Conservation (phyloP, 78 protist genomes). For the slime mould (Dictyostelium discoideum) region dicty_2.7 NC_007088.5:2778001-2778500, state of each 20-base stretch:
- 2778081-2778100: slow-evolving; percentile 51
- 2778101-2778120: slow-evolving; percentile 58
- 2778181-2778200: slow-evolving; percentile 69
- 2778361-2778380: slow-evolving; percentile 46
- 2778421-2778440: slow-evolving; percentile 57
- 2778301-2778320: slow-evolving; percentile 80
- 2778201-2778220: slow-evolving; percentile 25
- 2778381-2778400: slow-evolving; percentile 12
- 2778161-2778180: slow-evolving; percentile 88
- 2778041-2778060: slow-evolving; percentile 31
- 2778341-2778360: neutral
- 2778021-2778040: slow-evolving; percentile 45
- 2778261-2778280: slow-evolving; percentile 45
- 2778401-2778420: slow-evolving; percentile 44
- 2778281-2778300: slow-evolving; percentile 74
- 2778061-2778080: slow-evolving; percentile 2
- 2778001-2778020: slow-evolving; percentile 21
- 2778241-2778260: neutral
- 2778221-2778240: slow-evolving; percentile 19
- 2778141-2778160: neutral
- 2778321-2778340: slow-evolving; percentile 16
- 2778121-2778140: slow-evolving; percentile 1
- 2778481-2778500: slow-evolving; percentile 69
- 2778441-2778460: neutral
- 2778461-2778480: slow-evolving; percentile 10